Evolutionary conservation across 495 filamentous ascomycete genomes (phyloP).

Genomic region (Xylaria longipes): DNA sequence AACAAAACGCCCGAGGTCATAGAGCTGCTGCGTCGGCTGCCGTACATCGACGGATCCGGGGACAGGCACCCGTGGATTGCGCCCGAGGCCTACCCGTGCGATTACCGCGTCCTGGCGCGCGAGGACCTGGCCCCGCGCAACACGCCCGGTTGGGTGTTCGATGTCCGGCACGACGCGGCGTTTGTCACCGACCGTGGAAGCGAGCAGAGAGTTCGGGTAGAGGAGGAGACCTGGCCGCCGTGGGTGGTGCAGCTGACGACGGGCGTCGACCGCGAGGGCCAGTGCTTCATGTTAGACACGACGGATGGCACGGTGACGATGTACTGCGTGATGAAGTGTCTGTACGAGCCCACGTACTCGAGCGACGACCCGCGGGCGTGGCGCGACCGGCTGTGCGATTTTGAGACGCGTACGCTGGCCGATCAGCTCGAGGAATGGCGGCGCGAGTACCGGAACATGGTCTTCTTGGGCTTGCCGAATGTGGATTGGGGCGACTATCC

Average conservation of each 20-base stretch:
- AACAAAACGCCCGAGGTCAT: not conserved
- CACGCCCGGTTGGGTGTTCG: conserved; percentile 23
- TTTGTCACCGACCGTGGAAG: not conserved
- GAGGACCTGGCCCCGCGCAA: not conserved
- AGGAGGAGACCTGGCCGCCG: conserved; percentile 27
- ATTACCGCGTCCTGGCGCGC: conserved; percentile 22
- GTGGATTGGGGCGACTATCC: not conserved
- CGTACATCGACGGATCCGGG: not conserved
- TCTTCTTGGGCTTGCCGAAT: not conserved
- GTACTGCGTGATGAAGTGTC: conserved; percentile 19
- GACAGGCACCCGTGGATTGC: conserved; percentile 18
- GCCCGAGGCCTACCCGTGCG: conserved; percentile 26
- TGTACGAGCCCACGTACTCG: conserved; percentile 27
- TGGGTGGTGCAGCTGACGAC: conserved; percentile 33
- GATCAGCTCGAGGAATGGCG: not conserved
- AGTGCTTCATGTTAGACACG: conserved; percentile 26
- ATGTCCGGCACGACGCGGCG: not conserved
- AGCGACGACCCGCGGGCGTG: conserved; percentile 26
- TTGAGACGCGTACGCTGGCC: not conserved
- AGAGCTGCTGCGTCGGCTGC: not conserved
- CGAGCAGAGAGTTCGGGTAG: not conserved
- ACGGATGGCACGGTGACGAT: conserved; percentile 29
- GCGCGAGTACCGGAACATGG: not conserved
- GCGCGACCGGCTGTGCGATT: conserved; percentile 27
- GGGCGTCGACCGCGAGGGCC: conserved; percentile 25